Conservation (phyloP, 768 basidiomycete species). For the Neoboletus subvelutipes region DNA sequence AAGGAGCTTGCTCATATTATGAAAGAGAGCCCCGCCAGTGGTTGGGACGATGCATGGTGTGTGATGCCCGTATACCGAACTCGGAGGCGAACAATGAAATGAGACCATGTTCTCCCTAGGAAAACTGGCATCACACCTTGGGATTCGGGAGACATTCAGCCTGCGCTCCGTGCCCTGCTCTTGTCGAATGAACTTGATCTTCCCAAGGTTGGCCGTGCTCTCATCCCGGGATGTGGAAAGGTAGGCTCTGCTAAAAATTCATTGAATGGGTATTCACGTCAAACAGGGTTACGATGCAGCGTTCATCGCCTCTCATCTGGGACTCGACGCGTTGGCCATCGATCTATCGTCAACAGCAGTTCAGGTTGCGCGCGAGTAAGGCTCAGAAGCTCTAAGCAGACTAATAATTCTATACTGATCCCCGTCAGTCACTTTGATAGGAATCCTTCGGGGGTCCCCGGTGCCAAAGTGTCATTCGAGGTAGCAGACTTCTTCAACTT, state of each 20-base stretch:
- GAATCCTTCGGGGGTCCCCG: neutral
- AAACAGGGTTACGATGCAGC: slow-evolving; percentile 24
- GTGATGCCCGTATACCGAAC: neutral
- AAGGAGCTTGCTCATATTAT: slow-evolving; percentile 10
- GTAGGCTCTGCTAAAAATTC: slow-evolving; percentile 1
- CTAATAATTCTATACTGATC: neutral
- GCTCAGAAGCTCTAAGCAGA: neutral
- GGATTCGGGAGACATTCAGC: slow-evolving; percentile 57
- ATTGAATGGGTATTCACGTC: neutral
- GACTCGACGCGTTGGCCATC: slow-evolving; percentile 17
- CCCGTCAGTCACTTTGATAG: neutral
- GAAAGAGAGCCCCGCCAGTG: slow-evolving; percentile 9
- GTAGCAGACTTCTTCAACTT: slow-evolving; percentile 18
- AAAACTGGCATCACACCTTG: slow-evolving; percentile 56
- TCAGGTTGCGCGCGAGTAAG: slow-evolving; percentile 23
- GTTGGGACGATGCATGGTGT: slow-evolving; percentile 23
- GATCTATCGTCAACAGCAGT: slow-evolving; percentile 20
- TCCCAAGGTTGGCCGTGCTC: slow-evolving; percentile 42
- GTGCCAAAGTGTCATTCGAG: slow-evolving; percentile 16
- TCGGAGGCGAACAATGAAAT: neutral
- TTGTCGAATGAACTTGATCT: slow-evolving; percentile 44
- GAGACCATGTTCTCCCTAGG: slow-evolving; percentile 31
- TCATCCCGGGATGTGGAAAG: slow-evolving; percentile 62
- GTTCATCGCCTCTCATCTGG: slow-evolving; percentile 17
- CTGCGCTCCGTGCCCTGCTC: slow-evolving; percentile 52